Percentiles rank a stretch among this genome's conserved stretches.
phyloP scores from a whole-genome alignment of 176 grass and related monocot genomes.

The Thinopyrum elongatum region DNA sequence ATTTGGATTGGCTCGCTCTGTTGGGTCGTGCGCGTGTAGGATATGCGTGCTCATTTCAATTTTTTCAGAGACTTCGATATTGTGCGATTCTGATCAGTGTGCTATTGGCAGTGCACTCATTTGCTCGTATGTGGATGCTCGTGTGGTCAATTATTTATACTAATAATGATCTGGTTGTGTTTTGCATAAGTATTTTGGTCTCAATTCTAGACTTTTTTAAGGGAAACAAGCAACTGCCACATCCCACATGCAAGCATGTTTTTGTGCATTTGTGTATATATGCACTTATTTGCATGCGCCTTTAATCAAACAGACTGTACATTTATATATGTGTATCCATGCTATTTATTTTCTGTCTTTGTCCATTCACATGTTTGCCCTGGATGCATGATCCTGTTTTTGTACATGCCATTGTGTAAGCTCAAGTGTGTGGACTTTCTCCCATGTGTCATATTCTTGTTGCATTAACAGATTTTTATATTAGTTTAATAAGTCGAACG shows the following conservation, averaged over 20 bases:
- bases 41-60: not conserved
- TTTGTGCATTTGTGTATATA: not conserved
- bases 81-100: not conserved
- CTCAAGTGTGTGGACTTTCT: not conserved
- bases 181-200: not conserved
- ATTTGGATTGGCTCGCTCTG: not conserved
- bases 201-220: not conserved
- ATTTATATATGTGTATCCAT: not conserved
- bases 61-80: not conserved
- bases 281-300: not conserved
- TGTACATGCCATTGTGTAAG: not conserved
- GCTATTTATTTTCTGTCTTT: not conserved
- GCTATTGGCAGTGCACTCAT: not conserved
- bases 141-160: not conserved
- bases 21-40: not conserved
- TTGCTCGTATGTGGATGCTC: not conserved
- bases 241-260: not conserved
- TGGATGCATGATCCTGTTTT: not conserved
- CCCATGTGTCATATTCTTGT: not conserved
- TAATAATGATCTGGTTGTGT: not conserved
- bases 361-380: not conserved
- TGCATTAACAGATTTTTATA: not conserved
- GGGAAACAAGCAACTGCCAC: not conserved
- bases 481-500: not conserved
- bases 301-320: not conserved